A percentile compares a stretch with the other conserved stretches of the same genome.
Conservation (phyloP, 2,329 filamentous ascomycete species). For the Penicillium sclerotigenum region DNA sequence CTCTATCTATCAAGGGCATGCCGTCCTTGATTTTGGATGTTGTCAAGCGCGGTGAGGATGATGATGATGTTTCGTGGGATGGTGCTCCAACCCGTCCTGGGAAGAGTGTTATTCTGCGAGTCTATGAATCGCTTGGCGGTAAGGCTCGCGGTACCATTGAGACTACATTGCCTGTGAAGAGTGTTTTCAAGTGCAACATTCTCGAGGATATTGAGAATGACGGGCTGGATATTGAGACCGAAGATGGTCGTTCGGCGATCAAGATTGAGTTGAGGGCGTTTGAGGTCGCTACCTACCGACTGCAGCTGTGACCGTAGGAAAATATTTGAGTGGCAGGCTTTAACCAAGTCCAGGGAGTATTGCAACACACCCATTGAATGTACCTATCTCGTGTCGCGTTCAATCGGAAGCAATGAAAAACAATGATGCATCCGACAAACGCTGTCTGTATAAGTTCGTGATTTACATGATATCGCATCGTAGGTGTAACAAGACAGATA, state of each 20-base stretch:
- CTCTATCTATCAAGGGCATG: conserved; percentile 66
- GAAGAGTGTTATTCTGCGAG: conserved; percentile 73
- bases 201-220: conserved; percentile 82
- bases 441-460: conserved; percentile 8
- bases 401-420: background rate
- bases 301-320: conserved; percentile 49
- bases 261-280: conserved; percentile 70
- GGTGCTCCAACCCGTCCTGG: conserved; percentile 65
- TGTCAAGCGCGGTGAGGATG: conserved; percentile 89
- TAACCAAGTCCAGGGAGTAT: background rate
- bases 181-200: conserved; percentile 78
- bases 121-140: conserved; percentile 88
- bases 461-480: conserved; percentile 12
- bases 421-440: background rate
- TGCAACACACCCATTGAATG: background rate
- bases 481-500: background rate
- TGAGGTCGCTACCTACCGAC: conserved; percentile 77
- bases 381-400: background rate
- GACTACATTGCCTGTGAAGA: conserved; percentile 67
- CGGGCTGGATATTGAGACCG: conserved; percentile 47
- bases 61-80: conserved; percentile 62
- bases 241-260: conserved; percentile 45
- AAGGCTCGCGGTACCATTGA: conserved; percentile 68
- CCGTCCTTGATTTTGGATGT: conserved; percentile 76
- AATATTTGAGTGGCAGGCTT: background rate